These are phyloP conservation scores for Agaricus sinodeliciosus DNA, from an alignment of 768 basidiomycete genomes.

Conservation along the genomic window DNA sequence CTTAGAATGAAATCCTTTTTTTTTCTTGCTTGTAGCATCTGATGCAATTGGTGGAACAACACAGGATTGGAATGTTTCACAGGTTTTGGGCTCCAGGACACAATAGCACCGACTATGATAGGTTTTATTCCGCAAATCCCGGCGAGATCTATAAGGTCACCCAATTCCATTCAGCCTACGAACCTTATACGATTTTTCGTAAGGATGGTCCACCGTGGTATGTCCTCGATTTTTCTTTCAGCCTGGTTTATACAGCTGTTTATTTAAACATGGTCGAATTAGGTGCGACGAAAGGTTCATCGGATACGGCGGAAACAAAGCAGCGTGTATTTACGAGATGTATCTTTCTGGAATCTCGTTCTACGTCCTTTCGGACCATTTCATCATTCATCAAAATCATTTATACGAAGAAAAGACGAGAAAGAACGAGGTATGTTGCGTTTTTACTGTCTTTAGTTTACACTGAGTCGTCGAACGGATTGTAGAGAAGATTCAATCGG, in stretches of 20 bases:
- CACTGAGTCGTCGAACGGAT: neutral
- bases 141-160: conserved; percentile 72
- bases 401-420: conserved; percentile 71
- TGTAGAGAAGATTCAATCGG: conserved; percentile 35
- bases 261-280: neutral
- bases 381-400: conserved; percentile 85
- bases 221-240: conserved; percentile 11
- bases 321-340: conserved; percentile 88
- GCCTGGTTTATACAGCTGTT: neutral
- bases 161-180: conserved; percentile 77
- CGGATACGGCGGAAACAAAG: conserved; percentile 90
- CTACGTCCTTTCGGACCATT: conserved; percentile 82
- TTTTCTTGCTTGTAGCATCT: conserved; percentile 34
- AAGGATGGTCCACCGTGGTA: conserved; percentile 74
- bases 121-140: conserved; percentile 52
- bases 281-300: conserved; percentile 92
- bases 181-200: conserved; percentile 82
- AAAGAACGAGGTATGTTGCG: conserved; percentile 34
- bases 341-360: conserved; percentile 81
- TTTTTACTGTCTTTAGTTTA: conserved; percentile 16
- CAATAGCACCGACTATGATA: conserved; percentile 71
- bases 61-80: conserved; percentile 71
- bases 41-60: conserved; percentile 46
- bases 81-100: conserved; percentile 74
- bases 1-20: neutral